Conservation (phyloP, 345 rosid species). For the Erucastrum elatum region DNA sequence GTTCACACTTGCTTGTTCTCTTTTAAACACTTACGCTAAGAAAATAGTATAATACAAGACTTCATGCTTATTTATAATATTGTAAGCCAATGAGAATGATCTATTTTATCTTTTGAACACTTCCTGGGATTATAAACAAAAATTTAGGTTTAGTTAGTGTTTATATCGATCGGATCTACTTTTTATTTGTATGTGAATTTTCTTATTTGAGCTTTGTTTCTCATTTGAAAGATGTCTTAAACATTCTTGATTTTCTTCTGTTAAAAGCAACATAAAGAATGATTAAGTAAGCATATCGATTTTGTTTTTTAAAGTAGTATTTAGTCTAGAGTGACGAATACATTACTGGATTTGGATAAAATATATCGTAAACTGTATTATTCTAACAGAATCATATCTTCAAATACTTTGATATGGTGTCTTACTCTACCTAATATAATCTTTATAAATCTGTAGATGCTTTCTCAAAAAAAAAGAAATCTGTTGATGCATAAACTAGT, state of each 20-base stretch:
- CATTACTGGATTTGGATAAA: neutral
- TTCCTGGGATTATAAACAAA: neutral
- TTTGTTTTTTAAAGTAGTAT: neutral
- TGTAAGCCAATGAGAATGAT: neutral
- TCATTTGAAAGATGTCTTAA: neutral
- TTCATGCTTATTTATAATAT: neutral
- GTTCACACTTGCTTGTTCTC: slow-evolving; percentile 26
- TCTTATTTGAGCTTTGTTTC: neutral
- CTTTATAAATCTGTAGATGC: neutral
- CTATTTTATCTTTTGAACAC: neutral
- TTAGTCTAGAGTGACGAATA: neutral
- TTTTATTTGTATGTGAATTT: neutral
- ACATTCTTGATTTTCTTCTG: neutral
- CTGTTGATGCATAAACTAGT: neutral
- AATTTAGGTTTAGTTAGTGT: neutral
- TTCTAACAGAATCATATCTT: slow-evolving; percentile 29
- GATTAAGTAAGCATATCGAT: neutral
- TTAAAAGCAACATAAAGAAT: neutral
- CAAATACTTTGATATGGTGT: slow-evolving; percentile 6
- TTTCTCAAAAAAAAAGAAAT: no score
- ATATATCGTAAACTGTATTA: neutral
- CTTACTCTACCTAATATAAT: slow-evolving; percentile 8
- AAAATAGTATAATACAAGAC: neutral
- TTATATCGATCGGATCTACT: neutral
- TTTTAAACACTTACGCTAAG: neutral